Evolutionary conservation across 306 rosid genomes (phyloP).

Genomic region (Quercus aquifolioides): DNA sequence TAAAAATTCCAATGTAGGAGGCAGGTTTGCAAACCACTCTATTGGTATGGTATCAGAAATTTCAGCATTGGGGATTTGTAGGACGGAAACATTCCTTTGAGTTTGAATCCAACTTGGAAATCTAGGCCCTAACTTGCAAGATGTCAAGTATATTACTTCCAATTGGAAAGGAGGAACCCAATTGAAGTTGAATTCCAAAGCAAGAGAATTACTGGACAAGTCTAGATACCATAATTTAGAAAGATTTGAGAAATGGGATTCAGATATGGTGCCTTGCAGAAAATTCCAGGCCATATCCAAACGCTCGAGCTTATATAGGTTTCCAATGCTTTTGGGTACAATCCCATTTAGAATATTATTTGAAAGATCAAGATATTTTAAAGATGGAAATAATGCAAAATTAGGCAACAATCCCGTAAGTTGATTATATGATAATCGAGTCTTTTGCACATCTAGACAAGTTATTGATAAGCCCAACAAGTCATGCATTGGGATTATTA

Average conservation of each 20-base stretch:
- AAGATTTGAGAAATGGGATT: not conserved
- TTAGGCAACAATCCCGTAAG: constrained; percentile 3
- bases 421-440: not conserved
- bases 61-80: not conserved
- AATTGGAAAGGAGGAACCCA: constrained; percentile 1
- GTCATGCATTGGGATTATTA: too few species aligned
- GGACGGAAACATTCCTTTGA: rapidly evolving
- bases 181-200: not conserved
- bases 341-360: not conserved
- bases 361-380: not conserved
- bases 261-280: not conserved
- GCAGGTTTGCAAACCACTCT: too few species aligned
- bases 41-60: too few species aligned
- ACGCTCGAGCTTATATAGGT: not conserved
- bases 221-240: not conserved
- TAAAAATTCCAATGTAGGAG: not conserved
- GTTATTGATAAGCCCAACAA: not conserved
- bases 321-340: not conserved
- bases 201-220: not conserved
- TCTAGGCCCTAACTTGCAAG: constrained; percentile 2
- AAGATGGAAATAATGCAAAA: not conserved
- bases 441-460: not conserved
- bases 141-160: rapidly evolving
- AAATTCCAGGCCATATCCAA: not conserved
- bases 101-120: constrained; percentile 13